phyloP scores from a whole-genome alignment of 176 grass and related monocot genomes.

The barley (Hordeum vulgare) region DNA sequence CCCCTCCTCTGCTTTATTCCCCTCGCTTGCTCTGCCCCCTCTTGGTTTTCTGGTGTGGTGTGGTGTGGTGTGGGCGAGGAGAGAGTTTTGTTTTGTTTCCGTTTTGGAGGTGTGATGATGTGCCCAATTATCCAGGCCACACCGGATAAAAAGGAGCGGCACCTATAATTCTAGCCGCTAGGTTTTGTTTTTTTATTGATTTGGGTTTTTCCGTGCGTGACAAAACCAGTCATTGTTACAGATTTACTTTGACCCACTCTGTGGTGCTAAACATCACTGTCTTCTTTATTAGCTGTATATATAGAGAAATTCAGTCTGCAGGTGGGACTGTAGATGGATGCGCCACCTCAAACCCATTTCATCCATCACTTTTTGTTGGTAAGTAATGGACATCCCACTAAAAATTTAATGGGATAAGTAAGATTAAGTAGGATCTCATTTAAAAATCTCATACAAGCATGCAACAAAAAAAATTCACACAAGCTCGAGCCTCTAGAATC shows the following conservation, averaged over 20 bases:
- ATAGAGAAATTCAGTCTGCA: too few species aligned
- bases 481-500: too few species aligned
- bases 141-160: background rate
- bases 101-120: background rate
- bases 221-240: background rate
- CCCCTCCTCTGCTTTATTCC: constrained; percentile 22
- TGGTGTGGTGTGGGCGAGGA: background rate
- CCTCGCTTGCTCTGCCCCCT: background rate
- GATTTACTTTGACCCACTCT: background rate
- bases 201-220: background rate
- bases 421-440: too few species aligned
- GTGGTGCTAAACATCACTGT: background rate
- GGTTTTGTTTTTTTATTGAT: background rate
- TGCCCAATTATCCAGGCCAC: constrained; percentile 47
- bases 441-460: too few species aligned
- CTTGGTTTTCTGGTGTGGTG: background rate
- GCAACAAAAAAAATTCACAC: too few species aligned
- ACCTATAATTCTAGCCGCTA: background rate
- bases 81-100: background rate
- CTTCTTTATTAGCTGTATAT: background rate
- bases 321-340: too few species aligned
- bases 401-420: too few species aligned
- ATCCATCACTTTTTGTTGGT: too few species aligned
- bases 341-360: too few species aligned
- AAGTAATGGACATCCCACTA: too few species aligned